These are phyloP conservation scores for Russula compacta DNA, from an alignment of 768 basidiomycete genomes.

Conservation along the genomic window DNA sequence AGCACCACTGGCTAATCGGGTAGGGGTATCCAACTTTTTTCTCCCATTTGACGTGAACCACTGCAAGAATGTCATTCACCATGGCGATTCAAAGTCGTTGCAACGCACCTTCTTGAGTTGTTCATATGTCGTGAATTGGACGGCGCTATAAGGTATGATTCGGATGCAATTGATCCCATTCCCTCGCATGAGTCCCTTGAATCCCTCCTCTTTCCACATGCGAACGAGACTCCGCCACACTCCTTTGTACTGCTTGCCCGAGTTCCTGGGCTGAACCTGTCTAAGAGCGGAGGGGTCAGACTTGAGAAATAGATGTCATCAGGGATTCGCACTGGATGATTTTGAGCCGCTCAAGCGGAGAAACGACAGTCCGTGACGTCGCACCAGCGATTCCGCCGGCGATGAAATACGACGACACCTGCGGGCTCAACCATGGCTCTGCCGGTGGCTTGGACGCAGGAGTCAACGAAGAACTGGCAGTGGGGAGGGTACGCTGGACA, in stretches of 20 bases:
- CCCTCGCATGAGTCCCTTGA: slow-evolving; percentile 88
- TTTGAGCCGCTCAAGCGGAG: slow-evolving; percentile 86
- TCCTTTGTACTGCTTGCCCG: slow-evolving; percentile 65
- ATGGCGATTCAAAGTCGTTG: neutral
- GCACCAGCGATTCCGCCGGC: slow-evolving; percentile 49
- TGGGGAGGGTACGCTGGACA: neutral
- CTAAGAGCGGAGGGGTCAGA: slow-evolving; percentile 32
- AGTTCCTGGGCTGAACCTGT: slow-evolving; percentile 76
- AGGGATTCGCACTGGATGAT: slow-evolving; percentile 75
- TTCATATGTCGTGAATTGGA: slow-evolving; percentile 85
- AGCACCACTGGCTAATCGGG: slow-evolving; percentile 77
- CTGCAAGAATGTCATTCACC: slow-evolving; percentile 27
- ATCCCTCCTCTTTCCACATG: slow-evolving; percentile 93
- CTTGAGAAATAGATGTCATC: neutral
- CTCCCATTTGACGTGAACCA: slow-evolving; percentile 64
- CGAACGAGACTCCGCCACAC: slow-evolving; percentile 77
- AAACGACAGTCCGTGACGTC: slow-evolving; percentile 84
- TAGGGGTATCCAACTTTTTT: slow-evolving; percentile 78
- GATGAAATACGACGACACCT: slow-evolving; percentile 41
- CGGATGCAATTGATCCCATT: slow-evolving; percentile 87
- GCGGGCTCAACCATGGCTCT: slow-evolving; percentile 26
- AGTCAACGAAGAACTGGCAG: neutral
- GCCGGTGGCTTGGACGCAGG: neutral
- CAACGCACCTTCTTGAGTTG: slow-evolving; percentile 70
- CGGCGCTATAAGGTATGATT: slow-evolving; percentile 87